Conservation (phyloP, 2,329 filamentous ascomycete species). For the Aciculosporium take region DNA sequence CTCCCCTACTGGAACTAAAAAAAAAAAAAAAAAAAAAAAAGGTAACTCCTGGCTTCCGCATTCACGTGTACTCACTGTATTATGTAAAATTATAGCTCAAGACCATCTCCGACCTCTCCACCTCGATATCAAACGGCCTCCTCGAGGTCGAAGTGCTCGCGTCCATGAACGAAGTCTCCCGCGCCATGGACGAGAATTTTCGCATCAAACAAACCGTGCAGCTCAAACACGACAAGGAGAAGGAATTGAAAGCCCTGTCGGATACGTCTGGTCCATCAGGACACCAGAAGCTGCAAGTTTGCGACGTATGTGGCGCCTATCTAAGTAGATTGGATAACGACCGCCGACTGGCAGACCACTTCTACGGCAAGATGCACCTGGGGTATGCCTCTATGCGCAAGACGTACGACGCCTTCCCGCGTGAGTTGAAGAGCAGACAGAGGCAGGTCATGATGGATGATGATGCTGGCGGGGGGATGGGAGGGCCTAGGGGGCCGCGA, state of each 20-base stretch:
- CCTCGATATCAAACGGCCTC: conserved; percentile 67
- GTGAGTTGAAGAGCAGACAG: conserved; percentile 66
- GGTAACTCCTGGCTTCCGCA: no score
- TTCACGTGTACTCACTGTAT: not conserved
- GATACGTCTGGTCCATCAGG: conserved; percentile 88
- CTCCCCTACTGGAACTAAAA: not conserved
- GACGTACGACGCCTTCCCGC: conserved; percentile 73
- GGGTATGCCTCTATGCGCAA: conserved; percentile 98
- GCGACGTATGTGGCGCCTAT: conserved; percentile 95
- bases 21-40: not conserved
- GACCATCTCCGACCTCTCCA: conserved; percentile 65
- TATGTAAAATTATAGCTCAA: conserved; percentile 40
- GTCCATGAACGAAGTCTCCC: conserved; percentile 64
- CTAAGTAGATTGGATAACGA: conserved; percentile 88
- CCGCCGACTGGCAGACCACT: conserved; percentile 83
- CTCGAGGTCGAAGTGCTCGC: conserved; percentile 77
- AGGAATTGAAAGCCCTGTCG: conserved; percentile 76
- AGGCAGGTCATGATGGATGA: conserved; percentile 35
- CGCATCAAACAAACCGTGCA: conserved; percentile 68
- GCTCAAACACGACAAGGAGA: conserved; percentile 69
- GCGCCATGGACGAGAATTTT: conserved; percentile 78
- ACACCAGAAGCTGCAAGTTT: conserved; percentile 96
- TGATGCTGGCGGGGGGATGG: conserved; percentile 17
- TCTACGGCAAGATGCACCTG: conserved; percentile 98
- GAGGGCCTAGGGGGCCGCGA: conserved; percentile 37